A percentile compares a stretch with the other conserved stretches of the same genome.
These are phyloP conservation scores for Penicillium bovifimosum DNA, from an alignment of 495 filamentous ascomycete genomes.

Conservation along the genomic window DNA sequence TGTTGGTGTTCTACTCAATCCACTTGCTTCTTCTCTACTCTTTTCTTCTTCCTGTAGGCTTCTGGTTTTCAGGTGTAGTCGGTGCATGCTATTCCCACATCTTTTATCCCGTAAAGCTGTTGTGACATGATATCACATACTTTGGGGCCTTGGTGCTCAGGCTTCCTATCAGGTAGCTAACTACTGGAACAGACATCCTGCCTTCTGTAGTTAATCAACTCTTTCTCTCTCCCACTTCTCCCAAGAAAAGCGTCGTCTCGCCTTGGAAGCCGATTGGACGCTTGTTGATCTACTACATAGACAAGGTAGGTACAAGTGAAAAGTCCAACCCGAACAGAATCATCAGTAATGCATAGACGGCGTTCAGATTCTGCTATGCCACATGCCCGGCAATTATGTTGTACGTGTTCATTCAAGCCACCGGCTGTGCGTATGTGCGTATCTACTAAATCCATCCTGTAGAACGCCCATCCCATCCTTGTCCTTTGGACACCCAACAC, in stretches of 20 bases:
- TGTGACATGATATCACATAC: too few relatives aligned
- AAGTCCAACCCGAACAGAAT: not conserved
- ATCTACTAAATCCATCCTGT: not conserved
- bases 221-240: too few relatives aligned
- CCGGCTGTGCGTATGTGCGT: not conserved
- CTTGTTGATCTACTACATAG: too few relatives aligned
- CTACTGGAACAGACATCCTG: too few relatives aligned
- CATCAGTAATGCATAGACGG: not conserved
- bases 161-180: too few relatives aligned
- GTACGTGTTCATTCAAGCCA: not conserved
- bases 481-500: not conserved
- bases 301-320: not conserved
- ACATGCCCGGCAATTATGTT: not conserved
- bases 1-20: slow-evolving; percentile 1
- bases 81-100: not conserved
- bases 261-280: too few relatives aligned
- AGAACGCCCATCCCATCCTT: not conserved
- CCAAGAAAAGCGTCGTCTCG: too few relatives aligned
- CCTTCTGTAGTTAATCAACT: too few relatives aligned
- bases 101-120: too few relatives aligned
- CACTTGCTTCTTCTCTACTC: not conserved
- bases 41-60: not conserved
- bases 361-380: not conserved
- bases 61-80: not conserved
- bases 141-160: too few relatives aligned